Evolutionary conservation across 108 stramenopile genomes (phyloP).

Genomic region (Chaetoceros tenuissimus): DNA sequence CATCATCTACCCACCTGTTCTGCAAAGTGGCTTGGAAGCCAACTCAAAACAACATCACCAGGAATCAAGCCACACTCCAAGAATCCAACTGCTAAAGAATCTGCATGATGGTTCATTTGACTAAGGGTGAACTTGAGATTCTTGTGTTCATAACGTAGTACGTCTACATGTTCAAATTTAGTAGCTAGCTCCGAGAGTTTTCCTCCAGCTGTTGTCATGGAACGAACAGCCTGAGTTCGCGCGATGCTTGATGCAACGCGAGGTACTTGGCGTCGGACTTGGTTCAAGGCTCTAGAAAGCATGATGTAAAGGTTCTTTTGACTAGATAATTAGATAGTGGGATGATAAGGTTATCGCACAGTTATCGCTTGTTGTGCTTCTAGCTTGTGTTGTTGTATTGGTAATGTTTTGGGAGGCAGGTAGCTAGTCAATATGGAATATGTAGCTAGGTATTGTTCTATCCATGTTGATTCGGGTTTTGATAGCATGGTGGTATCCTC

Average conservation of each 20-base stretch:
- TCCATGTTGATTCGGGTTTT: too few species aligned
- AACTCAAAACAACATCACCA: conserved; percentile 80
- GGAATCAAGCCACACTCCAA: conserved; percentile 69
- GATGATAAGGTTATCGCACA: too few species aligned
- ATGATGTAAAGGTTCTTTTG: too few species aligned
- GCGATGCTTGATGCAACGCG: neutral
- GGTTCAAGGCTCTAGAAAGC: too few species aligned
- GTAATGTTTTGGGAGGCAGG: too few species aligned
- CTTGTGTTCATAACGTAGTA: conserved; percentile 82
- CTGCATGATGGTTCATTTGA: conserved; percentile 69
- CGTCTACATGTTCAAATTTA: conserved; percentile 67
- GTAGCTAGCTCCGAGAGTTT: conserved; percentile 36
- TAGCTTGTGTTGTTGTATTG: too few species aligned
- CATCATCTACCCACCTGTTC: conserved; percentile 76
- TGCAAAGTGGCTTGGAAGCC: conserved; percentile 72
- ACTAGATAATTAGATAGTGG: too few species aligned
- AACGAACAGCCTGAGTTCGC: neutral
- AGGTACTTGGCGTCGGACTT: too few species aligned
- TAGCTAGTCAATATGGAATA: too few species aligned
- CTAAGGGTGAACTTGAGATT: conserved; percentile 76
- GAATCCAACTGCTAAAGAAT: conserved; percentile 73
- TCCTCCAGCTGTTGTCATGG: conserved; percentile 13
- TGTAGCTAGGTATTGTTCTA: too few species aligned
- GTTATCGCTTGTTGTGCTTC: too few species aligned
- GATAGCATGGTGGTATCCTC: too few species aligned